phyloP scores from a whole-genome alignment of 2,329 filamentous ascomycete species.

The Paraphaeosphaeria minitans region DNA sequence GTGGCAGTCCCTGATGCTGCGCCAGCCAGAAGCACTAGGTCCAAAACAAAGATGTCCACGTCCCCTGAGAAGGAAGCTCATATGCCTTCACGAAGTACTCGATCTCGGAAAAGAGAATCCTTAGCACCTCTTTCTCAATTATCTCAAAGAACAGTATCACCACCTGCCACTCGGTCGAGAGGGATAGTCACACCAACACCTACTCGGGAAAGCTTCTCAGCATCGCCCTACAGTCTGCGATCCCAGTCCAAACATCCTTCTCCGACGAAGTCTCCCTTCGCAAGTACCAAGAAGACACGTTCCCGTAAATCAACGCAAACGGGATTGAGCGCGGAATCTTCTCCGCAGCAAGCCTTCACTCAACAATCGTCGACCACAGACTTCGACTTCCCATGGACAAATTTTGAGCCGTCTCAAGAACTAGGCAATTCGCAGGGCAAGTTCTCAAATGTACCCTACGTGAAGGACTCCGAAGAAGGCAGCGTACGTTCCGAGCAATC shows the following conservation, averaged over 20 bases:
- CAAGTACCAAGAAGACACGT: slow-evolving; percentile 7
- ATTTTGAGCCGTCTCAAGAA: slow-evolving; percentile 32
- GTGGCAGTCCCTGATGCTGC: slow-evolving; percentile 29
- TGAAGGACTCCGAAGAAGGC: slow-evolving; percentile 42
- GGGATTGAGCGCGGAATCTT: slow-evolving; percentile 5
- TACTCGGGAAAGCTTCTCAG: slow-evolving; percentile 21
- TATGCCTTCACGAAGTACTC: slow-evolving; percentile 17
- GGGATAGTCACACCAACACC: slow-evolving; percentile 32
- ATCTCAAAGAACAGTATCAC: slow-evolving; percentile 23
- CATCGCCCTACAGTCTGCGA: slow-evolving; percentile 36
- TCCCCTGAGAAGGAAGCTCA: slow-evolving; percentile 27
- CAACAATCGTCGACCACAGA: slow-evolving; percentile 15
- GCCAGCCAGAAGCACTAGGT: slow-evolving; percentile 40
- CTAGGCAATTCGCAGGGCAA: slow-evolving; percentile 27
- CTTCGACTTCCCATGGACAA: slow-evolving; percentile 21
- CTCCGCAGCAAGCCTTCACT: slow-evolving; percentile 12
- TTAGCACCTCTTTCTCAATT: slow-evolving; percentile 20
- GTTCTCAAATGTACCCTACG: slow-evolving; percentile 28
- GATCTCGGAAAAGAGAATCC: slow-evolving; percentile 26
- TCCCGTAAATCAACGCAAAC: slow-evolving; percentile 21
- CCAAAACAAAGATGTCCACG: slow-evolving; percentile 33
- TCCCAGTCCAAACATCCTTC: slow-evolving; percentile 36
- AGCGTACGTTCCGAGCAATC: slow-evolving; percentile 36
- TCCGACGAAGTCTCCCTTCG: slow-evolving; percentile 16
- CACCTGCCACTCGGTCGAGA: slow-evolving; percentile 21